These are phyloP conservation scores for Chaetoceros muelleri DNA, from an alignment of 108 stramenopile genomes.

Conservation along the genomic window DNA sequence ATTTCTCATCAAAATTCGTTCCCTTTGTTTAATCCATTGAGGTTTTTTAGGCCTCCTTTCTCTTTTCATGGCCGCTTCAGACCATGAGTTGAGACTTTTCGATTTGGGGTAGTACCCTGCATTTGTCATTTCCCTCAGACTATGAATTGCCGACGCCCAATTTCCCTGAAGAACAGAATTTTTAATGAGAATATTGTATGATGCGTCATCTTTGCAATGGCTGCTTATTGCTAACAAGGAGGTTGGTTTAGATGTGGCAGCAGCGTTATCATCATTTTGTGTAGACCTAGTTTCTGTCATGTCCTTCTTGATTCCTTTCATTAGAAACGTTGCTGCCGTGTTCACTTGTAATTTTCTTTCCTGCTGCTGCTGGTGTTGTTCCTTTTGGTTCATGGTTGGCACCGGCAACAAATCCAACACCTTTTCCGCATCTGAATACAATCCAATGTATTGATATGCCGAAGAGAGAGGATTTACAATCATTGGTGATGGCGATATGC, in stretches of 20 bases:
- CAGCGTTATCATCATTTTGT: conserved; percentile 44
- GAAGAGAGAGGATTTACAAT: background rate
- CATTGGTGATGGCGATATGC: background rate
- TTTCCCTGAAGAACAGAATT: conserved; percentile 51
- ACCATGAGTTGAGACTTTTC: conserved; percentile 61
- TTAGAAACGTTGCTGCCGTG: conserved; percentile 12
- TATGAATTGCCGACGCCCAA: conserved; percentile 52
- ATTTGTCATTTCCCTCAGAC: conserved; percentile 53
- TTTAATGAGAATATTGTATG: conserved; percentile 60
- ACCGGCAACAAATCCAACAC: background rate
- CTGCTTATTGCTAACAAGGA: too few species aligned
- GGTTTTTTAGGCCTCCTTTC: conserved; percentile 15
- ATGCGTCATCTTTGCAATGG: conserved; percentile 66
- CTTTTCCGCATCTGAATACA: too few species aligned
- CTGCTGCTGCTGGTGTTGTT: conserved; percentile 3
- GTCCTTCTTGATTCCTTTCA: conserved; percentile 35
- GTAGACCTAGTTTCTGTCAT: conserved; percentile 46
- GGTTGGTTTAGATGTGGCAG: conserved; percentile 26
- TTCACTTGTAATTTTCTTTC: too few species aligned
- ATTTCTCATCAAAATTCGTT: conserved; percentile 3
- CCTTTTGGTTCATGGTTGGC: background rate
- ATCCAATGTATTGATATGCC: too few species aligned
- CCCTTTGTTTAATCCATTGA: conserved; percentile 4
- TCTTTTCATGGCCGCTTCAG: conserved; percentile 29
- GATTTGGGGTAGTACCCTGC: conserved; percentile 58